Evolutionary conservation across 129 eudicot genomes (phyloP).

Genomic region (Helianthus tuberosus): DNA sequence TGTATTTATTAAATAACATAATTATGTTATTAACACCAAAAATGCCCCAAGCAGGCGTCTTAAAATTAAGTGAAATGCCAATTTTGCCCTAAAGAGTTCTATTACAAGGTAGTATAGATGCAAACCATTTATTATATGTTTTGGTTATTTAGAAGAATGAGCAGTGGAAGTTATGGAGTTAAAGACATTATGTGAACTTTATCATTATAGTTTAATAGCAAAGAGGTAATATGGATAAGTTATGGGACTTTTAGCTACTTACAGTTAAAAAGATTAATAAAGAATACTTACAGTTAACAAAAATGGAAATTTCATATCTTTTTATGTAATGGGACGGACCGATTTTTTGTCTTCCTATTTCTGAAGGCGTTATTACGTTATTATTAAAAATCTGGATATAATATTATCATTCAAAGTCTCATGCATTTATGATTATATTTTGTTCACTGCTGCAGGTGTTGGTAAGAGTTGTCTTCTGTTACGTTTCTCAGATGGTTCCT

Average conservation of each 20-base stretch:
- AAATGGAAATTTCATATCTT: background rate
- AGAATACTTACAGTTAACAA: background rate
- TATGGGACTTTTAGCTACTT: too few species aligned
- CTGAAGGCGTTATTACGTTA: background rate
- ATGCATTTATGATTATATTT: background rate
- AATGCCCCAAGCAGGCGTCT: too few species aligned
- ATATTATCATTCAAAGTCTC: background rate
- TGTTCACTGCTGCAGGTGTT: slow-evolving; percentile 58
- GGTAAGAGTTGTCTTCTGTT: slow-evolving; percentile 99
- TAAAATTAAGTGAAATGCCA: too few species aligned
- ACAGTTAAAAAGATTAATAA: too few species aligned
- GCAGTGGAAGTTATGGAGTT: background rate
- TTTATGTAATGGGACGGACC: background rate
- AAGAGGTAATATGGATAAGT: too few species aligned
- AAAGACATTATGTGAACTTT: background rate
- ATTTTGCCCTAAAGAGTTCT: too few species aligned
- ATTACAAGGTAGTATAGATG: background rate
- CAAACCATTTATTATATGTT: slow-evolving; percentile 5
- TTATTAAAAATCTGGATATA: background rate
- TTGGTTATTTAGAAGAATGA: background rate
- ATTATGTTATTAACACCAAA: too few species aligned
- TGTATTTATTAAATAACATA: too few species aligned
- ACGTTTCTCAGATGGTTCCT: slow-evolving; percentile 96
- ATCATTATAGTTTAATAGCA: background rate
- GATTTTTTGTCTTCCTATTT: background rate